These are phyloP conservation scores for Heliocybe sulcata DNA, from an alignment of 1,284 basidiomycete genomes.

Conservation along the genomic window DNA sequence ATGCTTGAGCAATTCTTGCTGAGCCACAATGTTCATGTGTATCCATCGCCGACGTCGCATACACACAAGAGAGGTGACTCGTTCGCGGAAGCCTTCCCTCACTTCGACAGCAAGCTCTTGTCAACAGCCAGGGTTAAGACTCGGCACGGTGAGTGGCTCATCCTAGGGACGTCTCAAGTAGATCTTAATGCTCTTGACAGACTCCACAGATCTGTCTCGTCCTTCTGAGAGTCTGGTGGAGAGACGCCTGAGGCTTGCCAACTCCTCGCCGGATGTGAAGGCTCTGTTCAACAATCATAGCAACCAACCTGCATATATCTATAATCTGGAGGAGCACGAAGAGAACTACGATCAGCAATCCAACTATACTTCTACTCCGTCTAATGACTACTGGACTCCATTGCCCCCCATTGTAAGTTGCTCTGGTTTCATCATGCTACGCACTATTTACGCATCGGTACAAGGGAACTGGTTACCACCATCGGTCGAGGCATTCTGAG, in stretches of 20 bases:
- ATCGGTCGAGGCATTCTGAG: conserved; percentile 58
- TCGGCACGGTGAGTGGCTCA: conserved; percentile 1
- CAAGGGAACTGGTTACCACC: conserved; percentile 58
- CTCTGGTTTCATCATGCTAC: conserved; percentile 10
- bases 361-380: conserved; percentile 43
- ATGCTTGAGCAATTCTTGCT: conserved; percentile 90
- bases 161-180: conserved; percentile 5
- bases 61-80: conserved; percentile 84
- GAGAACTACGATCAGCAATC: conserved; percentile 42
- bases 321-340: conserved; percentile 66
- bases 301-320: conserved; percentile 68
- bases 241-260: conserved; percentile 74
- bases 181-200: conserved; percentile 23
- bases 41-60: conserved; percentile 65
- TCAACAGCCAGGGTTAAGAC: conserved; percentile 49
- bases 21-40: conserved; percentile 76
- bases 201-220: conserved; percentile 70
- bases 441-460: conserved; percentile 13
- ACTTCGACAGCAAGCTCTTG: conserved; percentile 93
- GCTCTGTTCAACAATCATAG: conserved; percentile 66
- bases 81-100: conserved; percentile 92
- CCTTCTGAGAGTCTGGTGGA: conserved; percentile 65
- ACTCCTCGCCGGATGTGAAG: conserved; percentile 91
- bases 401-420: conserved; percentile 64
- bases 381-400: conserved; percentile 67